Evolutionary conservation across 257 asterid species (phyloP).

Genomic region (Solanum neorickii): DNA sequence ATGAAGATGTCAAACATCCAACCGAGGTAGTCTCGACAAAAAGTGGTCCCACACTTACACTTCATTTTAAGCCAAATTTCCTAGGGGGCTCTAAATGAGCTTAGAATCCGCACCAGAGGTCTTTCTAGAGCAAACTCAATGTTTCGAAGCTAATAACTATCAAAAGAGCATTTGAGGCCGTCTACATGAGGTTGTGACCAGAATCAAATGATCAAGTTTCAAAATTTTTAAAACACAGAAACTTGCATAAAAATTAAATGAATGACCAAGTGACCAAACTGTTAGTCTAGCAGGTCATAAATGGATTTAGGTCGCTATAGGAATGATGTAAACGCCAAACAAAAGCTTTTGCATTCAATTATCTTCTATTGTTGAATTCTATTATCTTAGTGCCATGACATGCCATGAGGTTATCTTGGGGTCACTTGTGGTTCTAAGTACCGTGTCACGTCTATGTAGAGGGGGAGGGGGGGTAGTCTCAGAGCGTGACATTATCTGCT

Average conservation of each 20-base stretch:
- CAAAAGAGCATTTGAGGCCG: background rate
- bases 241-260: background rate
- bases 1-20: background rate
- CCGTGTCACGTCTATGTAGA: background rate
- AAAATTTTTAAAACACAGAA: too few species aligned
- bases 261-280: background rate
- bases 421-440: background rate
- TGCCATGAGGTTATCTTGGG: background rate
- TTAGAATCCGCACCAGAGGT: background rate
- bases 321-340: background rate
- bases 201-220: too few species aligned
- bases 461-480: background rate
- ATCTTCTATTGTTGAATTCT: background rate
- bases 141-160: too few species aligned
- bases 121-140: background rate
- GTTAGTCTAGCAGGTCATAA: background rate
- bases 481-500: background rate
- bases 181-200: background rate
- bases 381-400: background rate
- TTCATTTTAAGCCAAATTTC: too few species aligned
- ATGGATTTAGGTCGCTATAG: background rate
- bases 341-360: too few species aligned
- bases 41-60: background rate
- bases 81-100: background rate
- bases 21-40: background rate